Evolutionary conservation across 2,329 filamentous ascomycete species (phyloP).

Genomic region (Cercospora berteroae): DNA sequence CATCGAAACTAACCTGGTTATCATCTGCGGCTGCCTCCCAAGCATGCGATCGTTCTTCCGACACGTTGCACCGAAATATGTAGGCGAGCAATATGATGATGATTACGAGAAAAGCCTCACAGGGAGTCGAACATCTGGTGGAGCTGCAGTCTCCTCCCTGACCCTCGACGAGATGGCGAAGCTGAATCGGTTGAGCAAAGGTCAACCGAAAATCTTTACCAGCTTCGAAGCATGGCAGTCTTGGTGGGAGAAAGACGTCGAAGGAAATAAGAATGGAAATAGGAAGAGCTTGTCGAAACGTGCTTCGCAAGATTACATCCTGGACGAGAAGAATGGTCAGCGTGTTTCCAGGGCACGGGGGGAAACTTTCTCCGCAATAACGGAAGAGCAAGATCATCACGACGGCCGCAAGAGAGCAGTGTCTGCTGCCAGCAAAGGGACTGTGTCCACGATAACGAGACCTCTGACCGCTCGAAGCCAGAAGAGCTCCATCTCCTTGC

Average conservation of each 20-base stretch:
- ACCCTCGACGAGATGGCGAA: slow-evolving; percentile 17
- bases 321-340: not conserved
- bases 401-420: not conserved
- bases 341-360: not conserved
- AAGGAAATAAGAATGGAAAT: not conserved
- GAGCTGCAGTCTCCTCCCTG: not conserved
- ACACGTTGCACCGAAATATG: slow-evolving; percentile 18
- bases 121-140: too few relatives aligned
- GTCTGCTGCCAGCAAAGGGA: not conserved
- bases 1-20: slow-evolving; percentile 19
- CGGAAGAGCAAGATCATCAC: not conserved
- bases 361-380: not conserved
- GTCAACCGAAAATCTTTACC: slow-evolving; percentile 1
- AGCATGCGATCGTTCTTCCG: slow-evolving; percentile 19
- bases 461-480: not conserved
- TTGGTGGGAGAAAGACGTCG: slow-evolving; percentile 18
- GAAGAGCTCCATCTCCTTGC: not conserved
- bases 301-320: not conserved
- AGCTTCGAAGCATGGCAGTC: slow-evolving; percentile 16
- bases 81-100: slow-evolving; percentile 10
- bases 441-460: not conserved
- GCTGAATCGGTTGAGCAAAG: slow-evolving; percentile 3
- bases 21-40: slow-evolving; percentile 22
- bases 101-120: not conserved
- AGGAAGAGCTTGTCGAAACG: not conserved